phyloP scores from a whole-genome alignment of 768 basidiomycete genomes.

The Hypsizygus marmoreus region DNA sequence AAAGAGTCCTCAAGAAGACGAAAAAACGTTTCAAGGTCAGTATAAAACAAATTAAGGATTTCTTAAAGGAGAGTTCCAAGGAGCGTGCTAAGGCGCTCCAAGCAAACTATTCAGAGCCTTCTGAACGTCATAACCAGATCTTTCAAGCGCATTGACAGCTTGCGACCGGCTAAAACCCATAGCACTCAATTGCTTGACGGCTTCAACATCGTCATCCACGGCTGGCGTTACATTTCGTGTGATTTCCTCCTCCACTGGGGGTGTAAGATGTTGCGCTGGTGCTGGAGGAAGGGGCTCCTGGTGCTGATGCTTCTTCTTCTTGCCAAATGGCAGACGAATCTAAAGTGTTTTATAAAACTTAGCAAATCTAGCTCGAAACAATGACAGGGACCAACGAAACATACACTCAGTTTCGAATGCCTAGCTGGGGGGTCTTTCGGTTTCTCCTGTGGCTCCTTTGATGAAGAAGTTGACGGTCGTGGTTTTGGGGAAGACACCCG shows the following conservation, averaged over 20 bases:
- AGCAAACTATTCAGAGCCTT: slow-evolving; percentile 78
- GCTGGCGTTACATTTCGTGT: slow-evolving; percentile 47
- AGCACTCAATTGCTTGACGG: slow-evolving; percentile 75
- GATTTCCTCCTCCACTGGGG: slow-evolving; percentile 50
- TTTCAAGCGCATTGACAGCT: slow-evolving; percentile 84
- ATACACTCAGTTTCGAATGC: slow-evolving; percentile 77
- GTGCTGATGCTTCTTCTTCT: slow-evolving; percentile 68
- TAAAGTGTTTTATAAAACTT: slow-evolving; percentile 4
- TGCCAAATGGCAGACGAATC: slow-evolving; percentile 81
- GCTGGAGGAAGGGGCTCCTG: slow-evolving; percentile 45
- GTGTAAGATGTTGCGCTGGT: slow-evolving; percentile 38
- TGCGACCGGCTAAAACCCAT: slow-evolving; percentile 92
- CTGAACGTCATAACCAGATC: slow-evolving; percentile 78
- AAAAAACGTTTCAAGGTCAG: too few relatives aligned
- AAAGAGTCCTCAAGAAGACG: too few relatives aligned
- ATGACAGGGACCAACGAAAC: slow-evolving; percentile 27
- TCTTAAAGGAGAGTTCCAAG: too few relatives aligned
- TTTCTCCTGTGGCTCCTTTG: slow-evolving; percentile 61
- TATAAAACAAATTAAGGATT: too few relatives aligned
- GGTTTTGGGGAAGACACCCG: slow-evolving; percentile 59
- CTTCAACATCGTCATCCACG: slow-evolving; percentile 70
- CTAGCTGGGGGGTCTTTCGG: slow-evolving; percentile 56
- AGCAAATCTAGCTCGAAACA: slow-evolving; percentile 1
- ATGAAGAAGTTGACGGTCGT: slow-evolving; percentile 61
- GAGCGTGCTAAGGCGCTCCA: slow-evolving; percentile 17